Percentiles rank a stretch among this genome's conserved stretches.
phyloP scores from a whole-genome alignment of 2,329 filamentous ascomycete genomes.

The Camptophora hylomeconis region DNA sequence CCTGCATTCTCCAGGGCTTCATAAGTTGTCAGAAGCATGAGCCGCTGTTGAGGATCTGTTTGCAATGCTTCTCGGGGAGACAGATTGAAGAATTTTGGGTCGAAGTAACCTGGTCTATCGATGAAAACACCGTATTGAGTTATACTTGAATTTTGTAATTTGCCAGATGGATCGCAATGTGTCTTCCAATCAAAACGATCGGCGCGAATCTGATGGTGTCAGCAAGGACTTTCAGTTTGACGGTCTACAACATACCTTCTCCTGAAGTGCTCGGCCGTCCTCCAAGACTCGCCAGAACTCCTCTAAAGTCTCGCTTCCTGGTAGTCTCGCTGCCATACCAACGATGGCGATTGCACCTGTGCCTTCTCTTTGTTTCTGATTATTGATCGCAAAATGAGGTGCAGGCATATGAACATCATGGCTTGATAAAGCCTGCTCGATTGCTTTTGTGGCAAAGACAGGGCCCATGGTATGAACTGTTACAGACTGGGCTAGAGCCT shows the following conservation, averaged over 20 bases:
- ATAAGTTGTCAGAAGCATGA: slow-evolving; percentile 57
- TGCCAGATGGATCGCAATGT: slow-evolving; percentile 23
- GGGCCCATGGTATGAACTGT: too few relatives aligned
- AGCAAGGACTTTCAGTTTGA: too few relatives aligned
- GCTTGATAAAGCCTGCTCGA: too few relatives aligned
- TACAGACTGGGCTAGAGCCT: not conserved
- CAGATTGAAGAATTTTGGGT: slow-evolving; percentile 29
- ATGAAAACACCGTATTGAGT: slow-evolving; percentile 26
- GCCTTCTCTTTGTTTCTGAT: too few relatives aligned
- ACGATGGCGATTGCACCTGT: slow-evolving; percentile 49
- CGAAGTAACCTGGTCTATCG: slow-evolving; percentile 26
- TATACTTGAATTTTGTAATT: slow-evolving; percentile 21
- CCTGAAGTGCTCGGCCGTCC: slow-evolving; percentile 22
- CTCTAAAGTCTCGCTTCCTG: slow-evolving; percentile 27
- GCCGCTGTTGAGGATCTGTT: slow-evolving; percentile 35
- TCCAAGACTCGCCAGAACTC: slow-evolving; percentile 25
- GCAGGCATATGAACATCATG: too few relatives aligned
- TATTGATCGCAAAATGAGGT: too few relatives aligned
- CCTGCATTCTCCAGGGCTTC: slow-evolving; percentile 64
- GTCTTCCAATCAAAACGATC: slow-evolving; percentile 24
- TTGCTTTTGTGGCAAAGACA: too few relatives aligned
- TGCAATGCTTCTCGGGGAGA: slow-evolving; percentile 13
- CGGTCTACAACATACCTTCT: slow-evolving; percentile 5
- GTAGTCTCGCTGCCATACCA: slow-evolving; percentile 63
- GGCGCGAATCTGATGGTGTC: slow-evolving; percentile 17